A percentile compares a stretch with the other conserved stretches of the same genome.
Evolutionary conservation across 805 yeast genomes (phyloP).

Genomic region (Candida ponderosae): DNA sequence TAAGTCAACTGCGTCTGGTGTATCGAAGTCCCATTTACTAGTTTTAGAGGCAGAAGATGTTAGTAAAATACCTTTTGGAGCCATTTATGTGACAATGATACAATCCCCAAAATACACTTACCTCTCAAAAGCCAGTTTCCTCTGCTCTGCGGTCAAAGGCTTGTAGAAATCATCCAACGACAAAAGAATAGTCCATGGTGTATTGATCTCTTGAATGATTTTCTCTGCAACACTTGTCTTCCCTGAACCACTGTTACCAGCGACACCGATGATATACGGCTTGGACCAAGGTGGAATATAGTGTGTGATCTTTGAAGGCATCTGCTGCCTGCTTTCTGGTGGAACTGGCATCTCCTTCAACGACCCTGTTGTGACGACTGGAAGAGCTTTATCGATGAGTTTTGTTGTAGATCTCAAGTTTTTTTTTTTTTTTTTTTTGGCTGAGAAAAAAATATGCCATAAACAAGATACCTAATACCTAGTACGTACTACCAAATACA

Average conservation of each 20-base stretch:
- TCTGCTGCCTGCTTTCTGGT: no score
- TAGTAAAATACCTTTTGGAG: background rate
- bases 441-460: no score
- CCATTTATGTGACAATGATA: background rate
- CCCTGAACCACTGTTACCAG: slow-evolving; percentile 86
- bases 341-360: no score
- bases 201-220: slow-evolving; percentile 68
- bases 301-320: no score
- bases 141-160: slow-evolving; percentile 58
- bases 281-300: slow-evolving; percentile 85
- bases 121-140: slow-evolving; percentile 49
- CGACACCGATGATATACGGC: slow-evolving; percentile 82
- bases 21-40: slow-evolving; percentile 78
- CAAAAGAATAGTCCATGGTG: slow-evolving; percentile 90
- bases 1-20: slow-evolving; percentile 77
- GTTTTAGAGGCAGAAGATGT: background rate
- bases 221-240: slow-evolving; percentile 86
- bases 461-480: no score
- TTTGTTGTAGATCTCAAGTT: no score
- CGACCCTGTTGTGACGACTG: no score
- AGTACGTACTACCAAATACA: no score
- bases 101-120: slow-evolving; percentile 11
- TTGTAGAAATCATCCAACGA: slow-evolving; percentile 89
- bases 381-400: no score
- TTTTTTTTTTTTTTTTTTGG: no score